Percentiles rank a stretch among this genome's conserved stretches.
Evolutionary conservation across 2,329 filamentous ascomycete genomes (phyloP).

Genomic region (Calonectria henricotiae): DNA sequence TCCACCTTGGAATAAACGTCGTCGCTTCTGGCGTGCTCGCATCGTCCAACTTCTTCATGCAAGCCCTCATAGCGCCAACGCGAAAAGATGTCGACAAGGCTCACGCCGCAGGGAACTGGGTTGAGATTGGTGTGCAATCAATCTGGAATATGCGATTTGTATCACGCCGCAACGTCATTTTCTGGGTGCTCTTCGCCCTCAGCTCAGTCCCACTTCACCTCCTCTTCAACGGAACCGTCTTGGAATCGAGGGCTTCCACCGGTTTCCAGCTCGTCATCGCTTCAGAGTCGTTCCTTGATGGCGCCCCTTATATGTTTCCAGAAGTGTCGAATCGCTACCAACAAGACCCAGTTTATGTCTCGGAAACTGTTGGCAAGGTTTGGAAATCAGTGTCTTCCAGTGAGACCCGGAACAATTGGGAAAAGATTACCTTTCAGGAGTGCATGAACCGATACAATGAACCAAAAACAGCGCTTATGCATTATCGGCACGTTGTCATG

Average conservation of each 20-base stretch:
- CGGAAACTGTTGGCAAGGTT: conserved; percentile 21
- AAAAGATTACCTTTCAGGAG: background rate
- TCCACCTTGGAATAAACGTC: conserved; percentile 67
- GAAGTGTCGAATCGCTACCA: conserved; percentile 7
- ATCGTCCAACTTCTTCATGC: conserved; percentile 69
- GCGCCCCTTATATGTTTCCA: conserved; percentile 21
- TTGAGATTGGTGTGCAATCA: conserved; percentile 42
- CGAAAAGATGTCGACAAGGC: conserved; percentile 66
- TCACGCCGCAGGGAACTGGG: conserved; percentile 53
- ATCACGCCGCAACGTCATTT: background rate
- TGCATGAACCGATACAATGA: conserved; percentile 41
- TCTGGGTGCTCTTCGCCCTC: conserved; percentile 28
- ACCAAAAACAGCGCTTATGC: conserved; percentile 25
- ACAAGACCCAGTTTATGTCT: background rate
- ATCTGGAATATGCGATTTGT: conserved; percentile 36
- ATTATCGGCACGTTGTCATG: conserved; percentile 38
- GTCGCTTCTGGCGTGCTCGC: conserved; percentile 64
- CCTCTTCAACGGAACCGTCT: conserved; percentile 28
- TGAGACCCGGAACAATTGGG: background rate
- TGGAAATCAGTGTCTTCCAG: conserved; percentile 23
- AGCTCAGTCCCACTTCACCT: conserved; percentile 36
- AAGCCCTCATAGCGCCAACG: conserved; percentile 67
- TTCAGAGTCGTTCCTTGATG: conserved; percentile 8
- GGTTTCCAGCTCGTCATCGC: conserved; percentile 36
- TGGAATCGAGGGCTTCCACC: conserved; percentile 39